Percentiles rank a stretch among this genome's conserved stretches.
These are phyloP conservation scores for Diutina neorugosa DNA, from an alignment of 1,139 yeast genomes.

Conservation along the genomic window DNA sequence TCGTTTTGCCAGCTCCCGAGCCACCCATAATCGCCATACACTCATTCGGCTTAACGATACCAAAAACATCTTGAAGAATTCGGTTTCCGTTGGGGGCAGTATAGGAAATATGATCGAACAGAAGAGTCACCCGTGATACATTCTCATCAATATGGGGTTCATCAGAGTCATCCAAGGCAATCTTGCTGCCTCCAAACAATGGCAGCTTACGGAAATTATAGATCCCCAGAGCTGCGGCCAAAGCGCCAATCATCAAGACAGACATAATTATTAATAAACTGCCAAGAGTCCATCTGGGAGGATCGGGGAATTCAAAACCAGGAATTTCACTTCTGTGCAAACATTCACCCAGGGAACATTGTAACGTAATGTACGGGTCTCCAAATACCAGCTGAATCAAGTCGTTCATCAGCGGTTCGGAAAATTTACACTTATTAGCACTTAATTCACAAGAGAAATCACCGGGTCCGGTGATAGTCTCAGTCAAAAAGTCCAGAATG, in stretches of 20 bases:
- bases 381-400: constrained; percentile 85
- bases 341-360: constrained; percentile 83
- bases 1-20: constrained; percentile 4
- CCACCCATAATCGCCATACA: constrained; percentile 19
- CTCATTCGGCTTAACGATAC: constrained; percentile 75
- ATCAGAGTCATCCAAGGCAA: constrained; percentile 17
- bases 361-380: constrained; percentile 72
- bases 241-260: constrained; percentile 30
- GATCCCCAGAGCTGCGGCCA: constrained; percentile 28
- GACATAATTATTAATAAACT: constrained; percentile 39
- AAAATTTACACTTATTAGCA: constrained; percentile 55
- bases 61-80: constrained; percentile 55
- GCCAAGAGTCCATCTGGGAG: constrained; percentile 34
- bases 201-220: constrained; percentile 54
- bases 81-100: constrained; percentile 34
- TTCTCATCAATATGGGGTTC: constrained; percentile 33
- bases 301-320: constrained; percentile 66
- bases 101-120: constrained; percentile 66
- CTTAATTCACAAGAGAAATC: constrained; percentile 70
- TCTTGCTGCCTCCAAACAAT: constrained; percentile 30
- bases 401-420: constrained; percentile 95
- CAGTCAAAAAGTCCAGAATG: constrained; percentile 82
- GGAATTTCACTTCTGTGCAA: constrained; percentile 87
- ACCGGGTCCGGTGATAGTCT: constrained; percentile 88
- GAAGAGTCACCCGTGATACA: constrained; percentile 63